phyloP scores from a whole-genome alignment of 768 basidiomycete genomes.

The Suillus luteus region DNA sequence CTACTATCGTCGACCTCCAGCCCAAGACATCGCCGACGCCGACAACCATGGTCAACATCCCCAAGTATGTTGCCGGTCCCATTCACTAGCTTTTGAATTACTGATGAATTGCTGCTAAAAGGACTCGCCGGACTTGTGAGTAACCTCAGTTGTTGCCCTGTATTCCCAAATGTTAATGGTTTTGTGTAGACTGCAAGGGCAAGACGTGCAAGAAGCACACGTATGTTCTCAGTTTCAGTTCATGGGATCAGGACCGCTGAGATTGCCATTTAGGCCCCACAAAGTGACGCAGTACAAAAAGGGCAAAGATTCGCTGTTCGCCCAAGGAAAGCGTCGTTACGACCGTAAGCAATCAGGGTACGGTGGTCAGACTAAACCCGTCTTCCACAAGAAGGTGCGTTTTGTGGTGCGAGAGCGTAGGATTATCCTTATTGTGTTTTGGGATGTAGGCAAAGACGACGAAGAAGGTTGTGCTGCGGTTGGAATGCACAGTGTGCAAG shows the following conservation, averaged over 20 bases:
- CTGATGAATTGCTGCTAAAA: constrained; percentile 31
- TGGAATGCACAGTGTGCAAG: constrained; percentile 98
- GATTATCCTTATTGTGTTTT: background rate
- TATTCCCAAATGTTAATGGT: background rate
- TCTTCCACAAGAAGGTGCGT: constrained; percentile 99
- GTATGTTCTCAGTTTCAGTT: constrained; percentile 47
- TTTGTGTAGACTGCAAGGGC: constrained; percentile 82
- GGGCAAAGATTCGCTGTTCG: constrained; percentile 97
- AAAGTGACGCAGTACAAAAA: constrained; percentile 99
- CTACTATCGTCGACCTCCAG: constrained; percentile 13
- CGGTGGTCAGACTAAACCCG: constrained; percentile 99
- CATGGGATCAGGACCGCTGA: constrained; percentile 1
- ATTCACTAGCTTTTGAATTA: background rate
- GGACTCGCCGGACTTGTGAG: constrained; percentile 97
- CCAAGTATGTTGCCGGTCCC: constrained; percentile 65
- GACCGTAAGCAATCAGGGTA: constrained; percentile 99
- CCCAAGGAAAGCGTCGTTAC: constrained; percentile 99
- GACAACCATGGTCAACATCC: constrained; percentile 86
- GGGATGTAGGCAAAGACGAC: constrained; percentile 87
- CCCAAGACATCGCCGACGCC: constrained; percentile 29
- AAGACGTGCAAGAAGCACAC: constrained; percentile 98
- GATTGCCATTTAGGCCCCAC: constrained; percentile 67
- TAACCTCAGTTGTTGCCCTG: constrained; percentile 13
- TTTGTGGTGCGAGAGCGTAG: background rate
- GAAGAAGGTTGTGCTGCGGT: constrained; percentile 97